Evolutionary conservation across 129 eudicot species (phyloP).

Genomic region (Dittrichia graveolens): DNA sequence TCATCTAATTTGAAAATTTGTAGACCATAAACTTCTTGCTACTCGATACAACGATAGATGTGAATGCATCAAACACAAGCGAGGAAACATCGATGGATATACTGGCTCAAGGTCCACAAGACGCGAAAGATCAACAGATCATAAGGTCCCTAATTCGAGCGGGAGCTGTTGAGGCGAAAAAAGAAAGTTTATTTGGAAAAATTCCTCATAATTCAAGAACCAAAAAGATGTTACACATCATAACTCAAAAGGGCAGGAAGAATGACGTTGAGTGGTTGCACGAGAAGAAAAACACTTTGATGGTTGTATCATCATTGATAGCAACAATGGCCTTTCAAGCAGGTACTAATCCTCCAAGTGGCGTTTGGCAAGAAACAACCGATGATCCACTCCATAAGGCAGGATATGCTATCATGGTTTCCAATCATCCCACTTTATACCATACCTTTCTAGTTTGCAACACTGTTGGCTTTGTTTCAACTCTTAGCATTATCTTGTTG

Average conservation of each 20-base stretch:
- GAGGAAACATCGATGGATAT: constrained; percentile 38
- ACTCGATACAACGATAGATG: constrained; percentile 29
- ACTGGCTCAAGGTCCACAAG: constrained; percentile 30
- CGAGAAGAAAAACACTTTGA: constrained; percentile 36
- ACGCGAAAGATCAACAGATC: constrained; percentile 33
- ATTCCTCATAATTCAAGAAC: background rate
- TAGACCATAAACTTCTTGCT: constrained; percentile 45
- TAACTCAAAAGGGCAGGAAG: background rate
- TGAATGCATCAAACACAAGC: constrained; percentile 31
- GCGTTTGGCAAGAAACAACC: constrained; percentile 51
- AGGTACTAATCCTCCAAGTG: constrained; percentile 53
- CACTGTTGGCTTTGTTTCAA: constrained; percentile 46
- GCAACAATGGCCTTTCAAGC: constrained; percentile 69
- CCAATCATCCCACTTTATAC: constrained; percentile 16
- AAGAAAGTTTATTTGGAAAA: background rate
- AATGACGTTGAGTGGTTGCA: constrained; percentile 37
- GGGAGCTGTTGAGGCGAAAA: constrained; percentile 24
- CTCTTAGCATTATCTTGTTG: constrained; percentile 50
- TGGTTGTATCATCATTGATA: constrained; percentile 58
- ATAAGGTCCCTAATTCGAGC: constrained; percentile 20
- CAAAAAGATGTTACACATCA: background rate
- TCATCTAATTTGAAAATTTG: background rate
- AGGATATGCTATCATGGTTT: constrained; percentile 43
- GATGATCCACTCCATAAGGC: constrained; percentile 22
- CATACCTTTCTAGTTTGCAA: constrained; percentile 29